Percentiles rank a stretch among this genome's conserved stretches.
These are phyloP conservation scores for Peronospora belbahrii DNA, from an alignment of 352 stramenopile species.

Conservation along the genomic window DNA sequence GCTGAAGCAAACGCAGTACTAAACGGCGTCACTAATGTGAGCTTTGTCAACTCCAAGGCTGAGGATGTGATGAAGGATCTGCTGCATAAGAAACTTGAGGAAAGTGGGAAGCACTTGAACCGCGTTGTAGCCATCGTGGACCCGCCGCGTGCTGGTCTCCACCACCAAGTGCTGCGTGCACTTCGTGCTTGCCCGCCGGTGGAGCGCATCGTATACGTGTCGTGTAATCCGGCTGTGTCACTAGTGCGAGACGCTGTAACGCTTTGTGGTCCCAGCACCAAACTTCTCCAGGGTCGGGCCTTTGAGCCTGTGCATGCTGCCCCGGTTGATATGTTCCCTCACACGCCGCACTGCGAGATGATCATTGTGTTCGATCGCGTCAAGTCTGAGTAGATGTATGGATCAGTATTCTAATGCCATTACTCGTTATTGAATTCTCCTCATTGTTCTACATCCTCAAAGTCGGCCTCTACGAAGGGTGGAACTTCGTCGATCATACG, in stretches of 20 bases:
- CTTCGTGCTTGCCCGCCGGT: slow-evolving; percentile 77
- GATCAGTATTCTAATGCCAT: slow-evolving; percentile 6
- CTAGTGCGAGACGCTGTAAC: slow-evolving; percentile 84
- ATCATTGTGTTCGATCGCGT: slow-evolving; percentile 95
- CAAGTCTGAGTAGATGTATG: slow-evolving; percentile 21
- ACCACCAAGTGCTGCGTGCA: slow-evolving; percentile 86
- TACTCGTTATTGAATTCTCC: slow-evolving; percentile 7
- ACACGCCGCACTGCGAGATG: slow-evolving; percentile 97
- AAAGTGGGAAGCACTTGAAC: slow-evolving; percentile 47
- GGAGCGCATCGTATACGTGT: slow-evolving; percentile 95
- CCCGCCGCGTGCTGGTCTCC: slow-evolving; percentile 92
- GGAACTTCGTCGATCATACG: slow-evolving; percentile 63
- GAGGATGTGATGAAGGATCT: slow-evolving; percentile 88
- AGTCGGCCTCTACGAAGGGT: slow-evolving; percentile 51
- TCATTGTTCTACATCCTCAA: slow-evolving; percentile 51
- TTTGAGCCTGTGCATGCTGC: slow-evolving; percentile 90
- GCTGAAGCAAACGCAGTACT: slow-evolving; percentile 77
- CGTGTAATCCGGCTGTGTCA: slow-evolving; percentile 95
- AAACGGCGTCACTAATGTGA: slow-evolving; percentile 83
- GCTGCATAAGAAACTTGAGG: slow-evolving; percentile 49
- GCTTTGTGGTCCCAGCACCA: slow-evolving; percentile 91
- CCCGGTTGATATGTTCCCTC: slow-evolving; percentile 98
- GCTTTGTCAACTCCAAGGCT: slow-evolving; percentile 88
- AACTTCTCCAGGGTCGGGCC: slow-evolving; percentile 85
- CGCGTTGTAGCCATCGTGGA: slow-evolving; percentile 95